phyloP scores from a whole-genome alignment of 2,329 filamentous ascomycete genomes.

The Cercospora nicotianae region DNA sequence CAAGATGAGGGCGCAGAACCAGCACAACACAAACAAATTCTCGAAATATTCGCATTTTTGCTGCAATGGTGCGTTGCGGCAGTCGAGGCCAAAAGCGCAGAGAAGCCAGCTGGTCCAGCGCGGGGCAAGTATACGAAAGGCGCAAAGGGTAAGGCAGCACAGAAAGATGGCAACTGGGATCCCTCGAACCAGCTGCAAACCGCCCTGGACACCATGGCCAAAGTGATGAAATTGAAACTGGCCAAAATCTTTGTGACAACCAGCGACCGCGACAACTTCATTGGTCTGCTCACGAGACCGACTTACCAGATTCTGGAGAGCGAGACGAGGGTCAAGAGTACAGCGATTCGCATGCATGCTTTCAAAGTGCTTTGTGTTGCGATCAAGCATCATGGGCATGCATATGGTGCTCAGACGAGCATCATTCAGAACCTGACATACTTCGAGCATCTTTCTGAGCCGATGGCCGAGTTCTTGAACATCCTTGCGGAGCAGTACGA shows the following conservation, averaged over 20 bases:
- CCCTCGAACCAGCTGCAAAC: slow-evolving; percentile 82
- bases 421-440: slow-evolving; percentile 98
- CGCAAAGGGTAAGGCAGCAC: slow-evolving; percentile 64
- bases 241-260: slow-evolving; percentile 93
- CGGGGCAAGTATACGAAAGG: slow-evolving; percentile 73
- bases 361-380: slow-evolving; percentile 97
- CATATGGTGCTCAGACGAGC: slow-evolving; percentile 93
- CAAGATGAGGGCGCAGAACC: slow-evolving; percentile 45
- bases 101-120: slow-evolving; percentile 74
- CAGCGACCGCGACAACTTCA: slow-evolving; percentile 92
- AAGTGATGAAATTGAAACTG: slow-evolving; percentile 88
- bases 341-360: slow-evolving; percentile 87
- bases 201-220: slow-evolving; percentile 91
- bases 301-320: slow-evolving; percentile 94
- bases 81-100: slow-evolving; percentile 83
- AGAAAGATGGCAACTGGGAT: slow-evolving; percentile 81
- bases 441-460: slow-evolving; percentile 97
- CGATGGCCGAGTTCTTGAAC: slow-evolving; percentile 97
- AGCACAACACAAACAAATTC: slow-evolving; percentile 81
- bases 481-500: slow-evolving; percentile 97
- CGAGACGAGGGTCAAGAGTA: slow-evolving; percentile 87
- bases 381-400: slow-evolving; percentile 96
- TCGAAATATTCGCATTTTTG: slow-evolving; percentile 92
- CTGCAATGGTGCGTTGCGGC: slow-evolving; percentile 93
- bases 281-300: slow-evolving; percentile 85